phyloP scores from a whole-genome alignment of 306 rosid species.

The Luffa acutangula region DNA sequence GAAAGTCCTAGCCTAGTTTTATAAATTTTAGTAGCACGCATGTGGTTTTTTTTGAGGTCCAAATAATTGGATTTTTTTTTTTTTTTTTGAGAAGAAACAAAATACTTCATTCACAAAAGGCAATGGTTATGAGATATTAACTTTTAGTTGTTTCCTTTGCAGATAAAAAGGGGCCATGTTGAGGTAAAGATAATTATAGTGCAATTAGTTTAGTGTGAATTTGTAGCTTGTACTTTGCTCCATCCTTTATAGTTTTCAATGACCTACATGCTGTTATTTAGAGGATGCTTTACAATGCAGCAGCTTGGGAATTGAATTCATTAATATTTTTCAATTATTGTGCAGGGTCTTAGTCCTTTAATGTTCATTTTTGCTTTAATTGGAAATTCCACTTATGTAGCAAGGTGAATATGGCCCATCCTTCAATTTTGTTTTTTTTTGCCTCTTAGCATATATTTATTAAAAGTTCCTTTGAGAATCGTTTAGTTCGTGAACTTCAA shows the following conservation, averaged over 20 bases:
- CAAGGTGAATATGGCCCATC: conserved; percentile 28
- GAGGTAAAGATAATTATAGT: conserved; percentile 37
- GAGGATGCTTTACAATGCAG: neutral
- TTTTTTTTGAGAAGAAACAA: too few species aligned
- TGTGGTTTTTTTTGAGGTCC: neutral
- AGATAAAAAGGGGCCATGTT: conserved; percentile 68
- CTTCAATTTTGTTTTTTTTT: neutral
- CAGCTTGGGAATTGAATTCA: neutral
- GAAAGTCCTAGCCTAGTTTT: neutral
- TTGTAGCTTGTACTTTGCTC: neutral
- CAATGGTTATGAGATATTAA: conserved; percentile 14
- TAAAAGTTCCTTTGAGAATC: neutral
- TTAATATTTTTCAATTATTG: conserved; percentile 6
- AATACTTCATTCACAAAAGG: too few species aligned
- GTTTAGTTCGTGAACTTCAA: neutral
- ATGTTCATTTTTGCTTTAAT: conserved; percentile 79
- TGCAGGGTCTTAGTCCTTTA: conserved; percentile 83
- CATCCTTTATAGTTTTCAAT: neutral
- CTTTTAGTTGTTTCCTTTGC: conserved; percentile 32
- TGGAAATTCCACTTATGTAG: conserved; percentile 70
- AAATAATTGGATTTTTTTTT: neutral
- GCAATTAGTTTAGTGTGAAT: neutral
- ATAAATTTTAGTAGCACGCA: neutral
- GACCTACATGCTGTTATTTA: neutral
- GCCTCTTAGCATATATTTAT: neutral